Evolutionary conservation across 306 rosid species (phyloP), one percentile per base, ranked within the genome.

Genomic region (Begonia fuchsioides): DNA sequence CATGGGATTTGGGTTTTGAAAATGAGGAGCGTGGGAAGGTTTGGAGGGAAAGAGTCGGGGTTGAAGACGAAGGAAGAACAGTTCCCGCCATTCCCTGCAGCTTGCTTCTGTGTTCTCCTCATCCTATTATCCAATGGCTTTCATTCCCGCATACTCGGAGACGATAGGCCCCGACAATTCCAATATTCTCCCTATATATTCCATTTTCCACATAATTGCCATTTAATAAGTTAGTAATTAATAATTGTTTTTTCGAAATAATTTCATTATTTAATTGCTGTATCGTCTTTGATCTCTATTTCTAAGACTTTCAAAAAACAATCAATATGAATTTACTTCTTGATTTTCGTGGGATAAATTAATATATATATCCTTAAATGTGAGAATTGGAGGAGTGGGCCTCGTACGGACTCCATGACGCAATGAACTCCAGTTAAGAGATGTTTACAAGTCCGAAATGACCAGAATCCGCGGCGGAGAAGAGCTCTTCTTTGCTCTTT

Each of bases 81-180:
- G 61, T 51, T 69, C 61, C 55, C 56, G 79, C 77, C 97, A 83
- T 83, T 41, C 72, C 50, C 61, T 56, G 54, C 38, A 44, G 48
- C 11, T 40, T 8, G 44, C 32, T 55, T 39, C 43, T 6, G 40
- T 9, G 15, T 19, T 7, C 41, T 38, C 26, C n/a, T 39, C 10
- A 6, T 41, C 60, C 65, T 74, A 17, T n/a, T n/a, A n/a, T 49
- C 82, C 87, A 75, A 76, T 75, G 77, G 75, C 6, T 73, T 65
- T 63, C 66, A 1, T 58, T 66, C 77, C 81, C 70, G 68, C 14
- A 41, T 60, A 46, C 17, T 53, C 57, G 48, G 55, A 81, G 77
- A 77, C 68, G 62, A 51, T 11, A 35, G 17, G 16, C n/a, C n/a
- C 1, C n/a, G 38, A 20, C 18, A 60, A 60, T 56, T 32, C 57